Percentiles rank a stretch among this genome's conserved stretches.
phyloP scores from a whole-genome alignment of 1,284 basidiomycete species.

The Sanguinoderma infundibulare region DNA sequence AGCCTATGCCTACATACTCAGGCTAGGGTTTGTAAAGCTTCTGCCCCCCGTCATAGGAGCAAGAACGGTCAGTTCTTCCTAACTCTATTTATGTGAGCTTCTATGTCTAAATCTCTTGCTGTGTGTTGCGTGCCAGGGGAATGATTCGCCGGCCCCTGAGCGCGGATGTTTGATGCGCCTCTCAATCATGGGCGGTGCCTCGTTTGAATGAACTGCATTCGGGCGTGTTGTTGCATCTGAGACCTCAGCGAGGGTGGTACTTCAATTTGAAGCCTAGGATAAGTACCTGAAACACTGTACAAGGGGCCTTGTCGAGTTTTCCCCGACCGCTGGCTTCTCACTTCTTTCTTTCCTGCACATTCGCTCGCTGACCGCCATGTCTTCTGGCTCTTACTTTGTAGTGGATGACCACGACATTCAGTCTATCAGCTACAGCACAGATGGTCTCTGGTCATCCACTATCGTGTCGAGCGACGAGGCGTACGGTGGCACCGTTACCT shows the following conservation, averaged over 20 bases:
- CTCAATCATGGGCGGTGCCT: background rate
- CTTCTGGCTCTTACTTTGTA: conserved; percentile 1
- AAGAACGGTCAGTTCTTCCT: no score
- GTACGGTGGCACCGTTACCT: conserved; percentile 5
- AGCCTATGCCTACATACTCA: no score
- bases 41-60: no score
- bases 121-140: background rate
- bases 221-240: background rate
- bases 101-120: no score
- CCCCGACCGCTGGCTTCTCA: no score
- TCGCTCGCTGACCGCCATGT: conserved; percentile 1
- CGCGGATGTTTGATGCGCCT: background rate
- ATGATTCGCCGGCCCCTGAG: background rate
- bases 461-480: background rate
- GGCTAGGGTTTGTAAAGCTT: no score
- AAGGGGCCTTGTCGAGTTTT: no score
- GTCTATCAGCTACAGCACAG: conserved; percentile 13
- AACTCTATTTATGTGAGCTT: no score
- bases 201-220: background rate
- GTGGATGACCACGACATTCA: conserved; percentile 11
- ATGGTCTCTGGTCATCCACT: background rate
- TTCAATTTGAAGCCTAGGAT: background rate
- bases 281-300: no score
- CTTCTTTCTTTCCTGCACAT: background rate
- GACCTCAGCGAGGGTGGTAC: no score